These are phyloP conservation scores for Phycomyces blakesleeanus DNA, from an alignment of 192 early-diverging fungal genomes.

Conservation along the genomic window DNA sequence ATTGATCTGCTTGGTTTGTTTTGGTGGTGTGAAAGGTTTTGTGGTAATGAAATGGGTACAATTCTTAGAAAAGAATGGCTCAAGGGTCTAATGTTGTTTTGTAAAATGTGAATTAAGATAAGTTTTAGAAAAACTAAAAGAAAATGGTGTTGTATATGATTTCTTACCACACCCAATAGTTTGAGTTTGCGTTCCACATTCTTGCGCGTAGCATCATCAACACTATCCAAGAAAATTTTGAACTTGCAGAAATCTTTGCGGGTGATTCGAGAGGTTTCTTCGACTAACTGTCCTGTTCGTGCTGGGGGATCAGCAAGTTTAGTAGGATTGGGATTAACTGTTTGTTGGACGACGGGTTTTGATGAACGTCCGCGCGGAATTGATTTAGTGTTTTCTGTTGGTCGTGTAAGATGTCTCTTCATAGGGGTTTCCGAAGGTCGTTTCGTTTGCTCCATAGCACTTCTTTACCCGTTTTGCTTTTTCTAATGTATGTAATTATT, in stretches of 20 bases:
- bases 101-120: neutral
- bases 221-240: constrained; percentile 19
- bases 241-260: constrained; percentile 16
- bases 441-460: too few species aligned
- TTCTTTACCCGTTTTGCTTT: too few species aligned
- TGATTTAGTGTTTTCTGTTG: too few species aligned
- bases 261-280: neutral
- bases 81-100: constrained; percentile 3
- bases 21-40: constrained; percentile 4
- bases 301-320: too few species aligned
- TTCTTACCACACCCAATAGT: constrained; percentile 16
- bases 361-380: too few species aligned
- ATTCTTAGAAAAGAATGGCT: constrained; percentile 26
- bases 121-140: neutral
- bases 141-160: neutral
- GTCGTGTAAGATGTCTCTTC: too few species aligned
- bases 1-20: neutral
- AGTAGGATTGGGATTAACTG: too few species aligned
- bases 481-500: too few species aligned
- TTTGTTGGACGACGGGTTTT: too few species aligned
- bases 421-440: too few species aligned
- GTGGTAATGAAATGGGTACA: constrained; percentile 29
- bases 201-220: constrained; percentile 6
- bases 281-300: too few species aligned
- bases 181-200: constrained; percentile 10